phyloP scores from a whole-genome alignment of 2,329 filamentous ascomycete species.

The Allantophomopsis lycopodina region DNA sequence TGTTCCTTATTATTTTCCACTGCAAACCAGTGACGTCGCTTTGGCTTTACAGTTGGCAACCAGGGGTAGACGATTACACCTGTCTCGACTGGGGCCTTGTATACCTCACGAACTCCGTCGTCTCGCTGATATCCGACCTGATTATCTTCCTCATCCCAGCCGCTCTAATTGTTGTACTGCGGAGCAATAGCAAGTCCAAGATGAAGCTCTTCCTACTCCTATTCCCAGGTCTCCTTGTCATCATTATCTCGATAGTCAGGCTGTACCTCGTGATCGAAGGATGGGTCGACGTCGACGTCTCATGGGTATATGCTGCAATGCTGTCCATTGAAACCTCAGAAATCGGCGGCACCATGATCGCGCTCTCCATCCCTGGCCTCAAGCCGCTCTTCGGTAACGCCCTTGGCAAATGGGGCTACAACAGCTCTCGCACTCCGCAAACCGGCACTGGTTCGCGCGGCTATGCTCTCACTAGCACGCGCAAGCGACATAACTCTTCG shows the following conservation, averaged over 20 bases:
- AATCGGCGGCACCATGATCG: conserved; percentile 10
- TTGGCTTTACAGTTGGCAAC: conserved; percentile 36
- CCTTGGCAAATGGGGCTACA: neutral
- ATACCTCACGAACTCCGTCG: conserved; percentile 33
- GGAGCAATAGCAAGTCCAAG: conserved; percentile 24
- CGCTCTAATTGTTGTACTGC: conserved; percentile 29
- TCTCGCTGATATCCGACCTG: conserved; percentile 34
- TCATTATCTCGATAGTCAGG: conserved; percentile 1
- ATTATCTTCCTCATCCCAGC: conserved; percentile 34
- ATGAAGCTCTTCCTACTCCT: conserved; percentile 31
- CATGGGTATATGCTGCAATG: conserved; percentile 10
- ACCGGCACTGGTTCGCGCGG: neutral
- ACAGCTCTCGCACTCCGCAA: neutral
- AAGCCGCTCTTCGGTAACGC: neutral
- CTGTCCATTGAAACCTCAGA: conserved; percentile 11
- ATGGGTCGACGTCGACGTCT: conserved; percentile 8
- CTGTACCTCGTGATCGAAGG: conserved; percentile 9
- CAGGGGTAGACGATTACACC: conserved; percentile 22
- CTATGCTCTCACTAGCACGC: neutral
- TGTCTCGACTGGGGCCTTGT: conserved; percentile 36
- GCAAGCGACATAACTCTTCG: too few species aligned
- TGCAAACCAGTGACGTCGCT: conserved; percentile 33
- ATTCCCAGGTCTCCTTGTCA: conserved; percentile 29
- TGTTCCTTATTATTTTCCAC: conserved; percentile 35
- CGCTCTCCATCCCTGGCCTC: conserved; percentile 9